Evolutionary conservation across 805 yeast genomes (phyloP).

Genomic region (Wickerhamomyces ciferrii): DNA sequence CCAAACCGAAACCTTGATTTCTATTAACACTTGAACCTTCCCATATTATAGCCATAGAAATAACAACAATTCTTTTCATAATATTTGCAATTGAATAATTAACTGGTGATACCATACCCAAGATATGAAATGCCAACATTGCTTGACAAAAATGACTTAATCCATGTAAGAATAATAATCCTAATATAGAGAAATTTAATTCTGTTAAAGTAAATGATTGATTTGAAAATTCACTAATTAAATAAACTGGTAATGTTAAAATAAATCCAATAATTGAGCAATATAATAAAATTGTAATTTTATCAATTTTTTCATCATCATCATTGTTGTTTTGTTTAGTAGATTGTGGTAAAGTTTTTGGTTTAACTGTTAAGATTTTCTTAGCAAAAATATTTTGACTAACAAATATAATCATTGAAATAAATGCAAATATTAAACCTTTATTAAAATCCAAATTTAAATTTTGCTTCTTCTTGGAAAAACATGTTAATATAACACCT

Average conservation of each 20-base stretch:
- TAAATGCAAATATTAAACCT: slow-evolving; percentile 32
- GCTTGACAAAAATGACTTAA: slow-evolving; percentile 67
- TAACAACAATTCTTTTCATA: slow-evolving; percentile 66
- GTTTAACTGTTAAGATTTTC: slow-evolving; percentile 51
- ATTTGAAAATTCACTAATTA: slow-evolving; percentile 44
- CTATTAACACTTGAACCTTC: slow-evolving; percentile 41
- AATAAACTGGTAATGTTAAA: slow-evolving; percentile 63
- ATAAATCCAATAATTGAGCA: slow-evolving; percentile 67
- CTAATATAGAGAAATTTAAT: slow-evolving; percentile 22
- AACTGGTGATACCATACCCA: slow-evolving; percentile 69
- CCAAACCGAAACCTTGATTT: slow-evolving; percentile 49
- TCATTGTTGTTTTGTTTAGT: slow-evolving; percentile 17
- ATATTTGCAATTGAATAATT: slow-evolving; percentile 78
- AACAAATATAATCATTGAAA: slow-evolving; percentile 57
- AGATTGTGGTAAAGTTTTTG: slow-evolving; percentile 20
- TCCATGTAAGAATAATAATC: slow-evolving; percentile 55
- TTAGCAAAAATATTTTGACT: slow-evolving; percentile 80
- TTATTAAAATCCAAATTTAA: slow-evolving; percentile 14
- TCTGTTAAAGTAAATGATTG: slow-evolving; percentile 23
- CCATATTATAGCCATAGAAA: slow-evolving; percentile 58
- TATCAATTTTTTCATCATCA: slow-evolving; percentile 48
- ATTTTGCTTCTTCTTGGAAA: slow-evolving; percentile 29
- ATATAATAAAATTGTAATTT: slow-evolving; percentile 63
- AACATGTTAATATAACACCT: slow-evolving; percentile 84
- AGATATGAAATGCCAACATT: slow-evolving; percentile 67